Conservation (phyloP, 352 stramenopile genomes). For the Blastocystis sp. region DNA sequence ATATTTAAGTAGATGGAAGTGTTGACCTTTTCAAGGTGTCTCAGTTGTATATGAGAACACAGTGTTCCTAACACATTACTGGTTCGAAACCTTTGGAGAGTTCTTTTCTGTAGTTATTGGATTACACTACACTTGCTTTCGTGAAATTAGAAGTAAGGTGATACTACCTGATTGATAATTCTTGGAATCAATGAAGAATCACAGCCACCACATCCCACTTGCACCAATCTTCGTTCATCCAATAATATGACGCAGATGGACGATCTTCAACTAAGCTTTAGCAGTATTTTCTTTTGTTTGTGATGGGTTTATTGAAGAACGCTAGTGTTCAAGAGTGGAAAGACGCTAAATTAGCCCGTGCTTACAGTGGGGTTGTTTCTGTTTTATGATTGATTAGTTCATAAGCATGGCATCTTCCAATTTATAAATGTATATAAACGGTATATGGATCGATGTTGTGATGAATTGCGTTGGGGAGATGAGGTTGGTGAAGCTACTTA, state of each 20-base stretch:
- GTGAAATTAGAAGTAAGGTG: too few species aligned
- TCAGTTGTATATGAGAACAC: background rate
- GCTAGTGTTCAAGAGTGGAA: constrained; percentile 43
- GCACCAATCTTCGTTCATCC: background rate
- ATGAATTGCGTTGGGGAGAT: constrained; percentile 86
- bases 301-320: constrained; percentile 51
- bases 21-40: background rate
- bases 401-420: constrained; percentile 66
- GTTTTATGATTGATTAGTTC: constrained; percentile 10
- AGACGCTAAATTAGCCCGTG: constrained; percentile 5
- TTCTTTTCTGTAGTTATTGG: background rate
- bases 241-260: background rate
- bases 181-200: too few species aligned
- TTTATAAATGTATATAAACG: constrained; percentile 66
- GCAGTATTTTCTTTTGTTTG: background rate
- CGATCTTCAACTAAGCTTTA: background rate
- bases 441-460: constrained; percentile 65
- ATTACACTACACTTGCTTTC: too few species aligned
- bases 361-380: background rate
- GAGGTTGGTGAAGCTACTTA: constrained; percentile 73
- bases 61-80: background rate
- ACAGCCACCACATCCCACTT: background rate
- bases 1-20: background rate
- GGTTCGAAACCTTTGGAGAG: background rate
- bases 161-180: too few species aligned